Evolutionary conservation across 495 filamentous ascomycete species (phyloP).

Genomic region (Aspergillus funiculosus): DNA sequence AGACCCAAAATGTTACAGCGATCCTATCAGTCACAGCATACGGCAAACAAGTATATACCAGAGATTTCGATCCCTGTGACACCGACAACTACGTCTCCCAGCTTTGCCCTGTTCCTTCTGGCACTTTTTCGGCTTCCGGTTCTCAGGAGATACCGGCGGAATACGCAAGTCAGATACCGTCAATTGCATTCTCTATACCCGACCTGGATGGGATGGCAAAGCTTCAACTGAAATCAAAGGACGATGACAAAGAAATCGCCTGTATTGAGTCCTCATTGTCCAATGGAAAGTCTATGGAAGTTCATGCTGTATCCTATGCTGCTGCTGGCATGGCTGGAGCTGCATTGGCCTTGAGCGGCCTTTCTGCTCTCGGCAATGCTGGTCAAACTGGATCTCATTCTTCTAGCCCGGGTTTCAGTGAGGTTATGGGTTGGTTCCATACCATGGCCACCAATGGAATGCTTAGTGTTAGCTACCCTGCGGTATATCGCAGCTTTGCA

Average conservation of each 20-base stretch:
- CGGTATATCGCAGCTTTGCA: constrained; percentile 78
- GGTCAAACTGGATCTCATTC: constrained; percentile 59
- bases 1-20: constrained; percentile 76
- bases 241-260: constrained; percentile 58
- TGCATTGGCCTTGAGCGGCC: constrained; percentile 66
- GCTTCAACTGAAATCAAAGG: constrained; percentile 61
- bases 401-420: constrained; percentile 75
- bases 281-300: constrained; percentile 76
- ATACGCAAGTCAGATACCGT: constrained; percentile 71
- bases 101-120: constrained; percentile 77
- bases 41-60: constrained; percentile 73
- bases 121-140: constrained; percentile 68
- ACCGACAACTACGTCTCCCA: constrained; percentile 55
- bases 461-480: constrained; percentile 82
- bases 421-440: constrained; percentile 89
- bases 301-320: constrained; percentile 75
- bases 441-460: constrained; percentile 92
- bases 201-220: constrained; percentile 86
- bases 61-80: constrained; percentile 77
- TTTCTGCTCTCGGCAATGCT: constrained; percentile 63
- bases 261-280: constrained; percentile 76
- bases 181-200: constrained; percentile 85
- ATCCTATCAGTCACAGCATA: constrained; percentile 77
- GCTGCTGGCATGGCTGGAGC: constrained; percentile 84
- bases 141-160: constrained; percentile 59